Base-by-base conservation (phyloP, 1,284 basidiomycete species). In the Abortiporus biennis region DNA sequence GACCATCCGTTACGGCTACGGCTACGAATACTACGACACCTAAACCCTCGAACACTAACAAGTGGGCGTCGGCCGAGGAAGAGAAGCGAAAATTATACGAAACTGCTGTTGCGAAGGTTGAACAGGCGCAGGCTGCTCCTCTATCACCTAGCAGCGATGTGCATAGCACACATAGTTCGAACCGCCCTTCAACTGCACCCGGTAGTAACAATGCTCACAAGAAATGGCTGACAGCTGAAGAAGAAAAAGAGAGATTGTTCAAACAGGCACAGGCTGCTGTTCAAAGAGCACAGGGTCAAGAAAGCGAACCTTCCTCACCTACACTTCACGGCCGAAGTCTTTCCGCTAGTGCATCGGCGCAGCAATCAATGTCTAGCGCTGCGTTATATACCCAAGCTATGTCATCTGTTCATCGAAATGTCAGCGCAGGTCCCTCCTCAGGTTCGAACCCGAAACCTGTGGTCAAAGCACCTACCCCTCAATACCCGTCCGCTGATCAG, bases 81-180 rank as follows among this genome's bases (percentile, higher is more conserved):
- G 85, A 87, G 58, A 86, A 87, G 59, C 61, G 66, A 48, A 57
- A 59, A 40, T 59, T 87, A 37, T 91, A 85, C 53, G 76, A 86
- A 43, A 64, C 66, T 34, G 88, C 88, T 0, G 71, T 75, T 46
- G 71, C 67, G 1, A 70, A 68, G 39, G 87, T 85, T 4, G 76
- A 80, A 42, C 65, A 63, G 38, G 64, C 71, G 0, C 82, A 84
- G 48, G 74, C n/a, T n/a, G n/a, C n/a, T n/a, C n/a, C n/a, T n/a
- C n/a, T n/a, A n/a, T n/a, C n/a, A n/a, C n/a, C n/a, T n/a, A n/a
- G n/a, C n/a, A n/a, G 71, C 3, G 53, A 55, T 24, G 63, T 64
- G 32, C 38, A 42, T 17, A 50, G 52, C 1, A 31, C 45, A 21
- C 46, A 41, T 21, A 55, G 47, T 36, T 36, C 49, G n/a, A n/a